Conservation (phyloP, 2,329 filamentous ascomycete species). For the Claviceps digitariae region DNA sequence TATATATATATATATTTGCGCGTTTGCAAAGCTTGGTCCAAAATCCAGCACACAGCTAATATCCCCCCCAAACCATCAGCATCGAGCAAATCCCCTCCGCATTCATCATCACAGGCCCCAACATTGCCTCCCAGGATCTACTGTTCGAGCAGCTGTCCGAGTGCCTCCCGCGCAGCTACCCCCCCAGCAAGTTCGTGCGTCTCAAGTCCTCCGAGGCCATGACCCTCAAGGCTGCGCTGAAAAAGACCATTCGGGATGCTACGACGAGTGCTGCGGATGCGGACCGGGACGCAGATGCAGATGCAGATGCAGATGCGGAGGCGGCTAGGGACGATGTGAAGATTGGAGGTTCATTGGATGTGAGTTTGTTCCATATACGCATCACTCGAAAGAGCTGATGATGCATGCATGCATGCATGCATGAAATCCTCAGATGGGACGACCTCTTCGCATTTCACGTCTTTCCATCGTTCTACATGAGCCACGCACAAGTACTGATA, state of each 20-base stretch:
- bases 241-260: slow-evolving; percentile 57
- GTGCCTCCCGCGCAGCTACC: slow-evolving; percentile 31
- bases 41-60: neutral
- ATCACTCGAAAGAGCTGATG: neutral
- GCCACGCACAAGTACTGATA: neutral
- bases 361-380: slow-evolving; percentile 17
- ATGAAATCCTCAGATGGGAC: neutral
- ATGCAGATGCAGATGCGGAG: too few species aligned
- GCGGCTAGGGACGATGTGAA: slow-evolving; percentile 30
- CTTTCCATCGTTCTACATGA: neutral
- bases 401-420: neutral
- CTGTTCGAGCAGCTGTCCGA: slow-evolving; percentile 59
- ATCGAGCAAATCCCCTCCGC: slow-evolving; percentile 48
- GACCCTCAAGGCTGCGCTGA: slow-evolving; percentile 60
- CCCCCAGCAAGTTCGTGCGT: slow-evolving; percentile 45
- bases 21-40: too few species aligned
- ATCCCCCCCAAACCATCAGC: slow-evolving; percentile 10
- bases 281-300: slow-evolving; percentile 22
- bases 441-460: neutral
- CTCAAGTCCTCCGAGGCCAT: slow-evolving; percentile 58
- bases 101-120: slow-evolving; percentile 66
- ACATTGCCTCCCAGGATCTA: slow-evolving; percentile 60
- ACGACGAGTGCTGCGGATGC: slow-evolving; percentile 37
- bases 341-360: slow-evolving; percentile 31
- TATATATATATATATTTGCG: too few species aligned